These are phyloP conservation scores for Xylariales sp. DNA, from an alignment of 2,329 filamentous ascomycete genomes.

Conservation along the genomic window DNA sequence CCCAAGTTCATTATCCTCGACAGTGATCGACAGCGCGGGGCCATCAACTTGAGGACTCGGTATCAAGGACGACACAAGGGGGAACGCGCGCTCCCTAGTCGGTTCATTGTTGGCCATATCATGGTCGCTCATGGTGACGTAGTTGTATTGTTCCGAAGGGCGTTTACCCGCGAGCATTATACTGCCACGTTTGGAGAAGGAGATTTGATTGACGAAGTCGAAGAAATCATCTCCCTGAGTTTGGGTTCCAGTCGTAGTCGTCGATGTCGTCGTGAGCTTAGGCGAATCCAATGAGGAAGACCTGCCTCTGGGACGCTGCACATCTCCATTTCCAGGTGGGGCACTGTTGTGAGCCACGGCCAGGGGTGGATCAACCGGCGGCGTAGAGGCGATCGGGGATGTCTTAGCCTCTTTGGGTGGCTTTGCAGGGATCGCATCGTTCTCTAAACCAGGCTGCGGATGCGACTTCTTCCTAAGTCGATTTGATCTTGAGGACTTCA, in stretches of 20 bases:
- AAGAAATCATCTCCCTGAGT: conserved; percentile 49
- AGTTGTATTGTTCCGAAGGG: conserved; percentile 12
- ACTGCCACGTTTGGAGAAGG: conserved; percentile 61
- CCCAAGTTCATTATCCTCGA: background rate
- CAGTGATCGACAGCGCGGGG: conserved; percentile 8
- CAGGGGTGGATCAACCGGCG: background rate
- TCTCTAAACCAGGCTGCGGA: background rate
- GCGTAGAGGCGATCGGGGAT: background rate
- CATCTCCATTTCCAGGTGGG: conserved; percentile 4
- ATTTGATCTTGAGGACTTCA: conserved; percentile 9
- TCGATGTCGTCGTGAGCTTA: conserved; percentile 20
- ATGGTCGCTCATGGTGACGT: conserved; percentile 21
- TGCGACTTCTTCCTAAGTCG: conserved; percentile 8
- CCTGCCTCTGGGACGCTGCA: conserved; percentile 17
- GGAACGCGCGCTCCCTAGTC: too few relatives aligned
- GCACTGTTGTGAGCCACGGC: background rate
- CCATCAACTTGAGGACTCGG: conserved; percentile 11
- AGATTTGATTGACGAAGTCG: conserved; percentile 50
- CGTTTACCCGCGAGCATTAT: conserved; percentile 54
- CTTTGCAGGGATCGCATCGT: conserved; percentile 1
- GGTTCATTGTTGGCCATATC: too few relatives aligned
- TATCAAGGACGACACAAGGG: conserved; percentile 18
- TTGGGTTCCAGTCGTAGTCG: conserved; percentile 27
- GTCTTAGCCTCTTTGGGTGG: conserved; percentile 2
- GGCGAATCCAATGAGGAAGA: conserved; percentile 14